A percentile compares a stretch with the other conserved stretches of the same genome.
These are phyloP conservation scores for Planoprotostelium fungivorum DNA, from an alignment of 78 protist genomes.

Conservation along the genomic window DNA sequence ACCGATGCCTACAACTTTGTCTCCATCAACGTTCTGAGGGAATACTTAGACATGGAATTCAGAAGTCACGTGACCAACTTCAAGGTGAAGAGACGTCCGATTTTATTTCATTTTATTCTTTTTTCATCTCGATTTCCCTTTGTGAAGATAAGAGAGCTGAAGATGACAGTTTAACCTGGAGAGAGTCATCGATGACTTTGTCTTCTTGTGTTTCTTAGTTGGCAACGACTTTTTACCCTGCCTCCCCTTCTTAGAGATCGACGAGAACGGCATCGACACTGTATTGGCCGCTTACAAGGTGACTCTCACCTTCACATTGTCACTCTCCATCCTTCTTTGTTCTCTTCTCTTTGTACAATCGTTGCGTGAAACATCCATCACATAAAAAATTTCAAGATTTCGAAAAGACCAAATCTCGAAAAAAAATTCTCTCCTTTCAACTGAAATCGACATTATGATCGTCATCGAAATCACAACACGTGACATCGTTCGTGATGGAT, in stretches of 20 bases:
- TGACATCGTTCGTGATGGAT: too few species aligned
- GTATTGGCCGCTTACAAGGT: slow-evolving; percentile 29
- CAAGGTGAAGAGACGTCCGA: not conserved
- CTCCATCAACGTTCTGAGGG: slow-evolving; percentile 39
- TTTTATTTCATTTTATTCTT: not conserved
- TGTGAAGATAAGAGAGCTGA: not conserved
- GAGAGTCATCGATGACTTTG: slow-evolving; percentile 74
- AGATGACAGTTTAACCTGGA: slow-evolving; percentile 22
- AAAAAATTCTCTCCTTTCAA: too few species aligned
- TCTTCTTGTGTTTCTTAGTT: slow-evolving; percentile 74
- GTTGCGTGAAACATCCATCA: too few species aligned
- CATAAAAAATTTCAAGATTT: too few species aligned
- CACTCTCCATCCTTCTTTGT: not conserved
- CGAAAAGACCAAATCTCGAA: too few species aligned
- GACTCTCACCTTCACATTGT: not conserved
- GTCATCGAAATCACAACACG: too few species aligned
- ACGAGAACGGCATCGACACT: slow-evolving; percentile 22
- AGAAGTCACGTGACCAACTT: not conserved
- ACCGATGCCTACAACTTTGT: slow-evolving; percentile 39
- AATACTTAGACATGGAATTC: slow-evolving; percentile 64
- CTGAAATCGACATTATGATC: too few species aligned
- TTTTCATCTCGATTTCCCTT: not conserved
- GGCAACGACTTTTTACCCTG: slow-evolving; percentile 97
- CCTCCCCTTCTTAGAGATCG: slow-evolving; percentile 73
- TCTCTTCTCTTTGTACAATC: not conserved